Evolutionary conservation across 169 alveolate genomes (phyloP).

Genomic region (Cryptosporidium bovis): DNA sequence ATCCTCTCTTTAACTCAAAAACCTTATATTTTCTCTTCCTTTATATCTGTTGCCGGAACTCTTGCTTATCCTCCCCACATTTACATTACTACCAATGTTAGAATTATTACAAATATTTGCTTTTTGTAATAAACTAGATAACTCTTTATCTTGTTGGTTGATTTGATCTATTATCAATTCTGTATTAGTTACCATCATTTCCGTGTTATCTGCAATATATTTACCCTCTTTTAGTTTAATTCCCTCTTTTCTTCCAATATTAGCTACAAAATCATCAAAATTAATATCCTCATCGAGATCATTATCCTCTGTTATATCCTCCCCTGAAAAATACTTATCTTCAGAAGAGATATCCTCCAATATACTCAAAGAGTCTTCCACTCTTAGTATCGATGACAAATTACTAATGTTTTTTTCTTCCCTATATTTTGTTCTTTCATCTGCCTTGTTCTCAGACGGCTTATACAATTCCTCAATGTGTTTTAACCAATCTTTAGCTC

Average conservation of each 20-base stretch:
- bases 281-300: no score
- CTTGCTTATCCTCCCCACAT: background rate
- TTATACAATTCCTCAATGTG: slow-evolving; percentile 59
- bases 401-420: background rate
- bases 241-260: no score
- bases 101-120: slow-evolving; percentile 15
- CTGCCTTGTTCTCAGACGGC: background rate
- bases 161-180: slow-evolving; percentile 57
- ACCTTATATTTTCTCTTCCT: no score
- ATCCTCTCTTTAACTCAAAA: no score
- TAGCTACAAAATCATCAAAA: no score
- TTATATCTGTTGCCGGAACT: background rate
- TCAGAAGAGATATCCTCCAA: slow-evolving; percentile 6
- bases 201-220: slow-evolving; percentile 5
- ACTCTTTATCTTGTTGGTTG: slow-evolving; percentile 61
- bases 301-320: background rate
- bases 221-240: no score
- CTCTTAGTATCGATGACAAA: background rate
- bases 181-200: slow-evolving; percentile 27
- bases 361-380: slow-evolving; percentile 2
- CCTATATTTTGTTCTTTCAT: no score
- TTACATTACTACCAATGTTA: background rate
- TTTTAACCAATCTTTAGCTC: slow-evolving; percentile 66
- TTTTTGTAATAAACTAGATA: slow-evolving; percentile 24
- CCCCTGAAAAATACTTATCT: slow-evolving; percentile 40